phyloP scores from a whole-genome alignment of 1,284 basidiomycete genomes.

The Pulchroboletus neoregius region DNA sequence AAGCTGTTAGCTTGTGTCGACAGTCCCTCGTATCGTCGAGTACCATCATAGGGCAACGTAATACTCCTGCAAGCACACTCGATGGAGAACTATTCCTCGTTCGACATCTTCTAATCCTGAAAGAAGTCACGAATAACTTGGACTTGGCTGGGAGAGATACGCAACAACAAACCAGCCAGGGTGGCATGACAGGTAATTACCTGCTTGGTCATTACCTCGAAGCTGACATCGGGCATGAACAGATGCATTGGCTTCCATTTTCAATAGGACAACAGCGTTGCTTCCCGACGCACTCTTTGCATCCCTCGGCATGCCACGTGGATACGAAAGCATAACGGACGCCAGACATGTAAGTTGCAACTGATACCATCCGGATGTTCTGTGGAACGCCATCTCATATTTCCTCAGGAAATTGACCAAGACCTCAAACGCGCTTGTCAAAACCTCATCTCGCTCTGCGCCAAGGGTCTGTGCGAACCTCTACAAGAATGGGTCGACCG shows the following conservation, averaged over 20 bases:
- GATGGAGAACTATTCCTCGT: slow-evolving; percentile 84
- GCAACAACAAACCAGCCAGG: slow-evolving; percentile 36
- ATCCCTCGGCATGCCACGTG: slow-evolving; percentile 57
- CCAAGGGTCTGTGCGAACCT: slow-evolving; percentile 47
- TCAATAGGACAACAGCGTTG: slow-evolving; percentile 69
- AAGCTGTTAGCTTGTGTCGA: slow-evolving; percentile 79
- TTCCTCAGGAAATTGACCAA: slow-evolving; percentile 73
- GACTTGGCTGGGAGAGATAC: slow-evolving; percentile 55
- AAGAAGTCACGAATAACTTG: slow-evolving; percentile 79
- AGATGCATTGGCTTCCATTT: slow-evolving; percentile 73
- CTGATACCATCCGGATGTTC: not conserved
- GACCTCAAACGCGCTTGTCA: slow-evolving; percentile 82
- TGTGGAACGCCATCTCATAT: not conserved
- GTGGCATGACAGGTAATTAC: slow-evolving; percentile 51
- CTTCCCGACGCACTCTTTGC: slow-evolving; percentile 66
- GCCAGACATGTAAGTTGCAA: slow-evolving; percentile 57
- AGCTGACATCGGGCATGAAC: slow-evolving; percentile 12
- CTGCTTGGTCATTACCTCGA: not conserved
- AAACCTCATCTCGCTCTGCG: slow-evolving; percentile 68
- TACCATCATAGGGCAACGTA: slow-evolving; percentile 54
- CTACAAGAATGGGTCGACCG: slow-evolving; percentile 59
- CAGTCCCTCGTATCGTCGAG: slow-evolving; percentile 73
- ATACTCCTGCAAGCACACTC: slow-evolving; percentile 43
- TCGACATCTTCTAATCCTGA: slow-evolving; percentile 85
- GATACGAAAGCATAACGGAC: slow-evolving; percentile 54